These are phyloP conservation scores for Nicotiana attenuata DNA, from an alignment of 257 asterid genomes.

Conservation along the genomic window DNA sequence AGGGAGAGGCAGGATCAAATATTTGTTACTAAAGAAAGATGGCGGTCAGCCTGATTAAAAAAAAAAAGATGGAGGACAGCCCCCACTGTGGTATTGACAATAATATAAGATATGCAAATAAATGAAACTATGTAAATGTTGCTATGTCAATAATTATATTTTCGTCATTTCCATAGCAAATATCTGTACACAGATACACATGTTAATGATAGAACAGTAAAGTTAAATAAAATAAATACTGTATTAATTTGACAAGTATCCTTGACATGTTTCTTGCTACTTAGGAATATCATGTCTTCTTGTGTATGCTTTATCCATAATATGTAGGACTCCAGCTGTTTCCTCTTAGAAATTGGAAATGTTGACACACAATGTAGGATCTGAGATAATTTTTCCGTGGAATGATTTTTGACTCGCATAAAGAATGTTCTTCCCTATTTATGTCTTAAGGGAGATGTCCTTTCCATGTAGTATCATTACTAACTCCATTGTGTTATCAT, in stretches of 20 bases:
- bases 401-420: neutral
- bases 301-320: neutral
- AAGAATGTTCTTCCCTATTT: too few species aligned
- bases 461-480: neutral
- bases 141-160: neutral
- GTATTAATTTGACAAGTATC: neutral
- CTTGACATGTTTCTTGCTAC: neutral
- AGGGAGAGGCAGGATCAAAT: neutral
- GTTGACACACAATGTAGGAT: neutral
- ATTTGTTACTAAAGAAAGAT: neutral
- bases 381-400: neutral
- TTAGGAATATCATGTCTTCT: neutral
- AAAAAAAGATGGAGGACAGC: too few species aligned
- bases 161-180: neutral
- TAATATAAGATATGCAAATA: neutral
- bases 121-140: neutral
- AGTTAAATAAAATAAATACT: neutral
- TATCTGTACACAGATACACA: neutral
- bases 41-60: too few species aligned
- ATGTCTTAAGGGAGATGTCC: too few species aligned
- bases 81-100: neutral
- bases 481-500: neutral
- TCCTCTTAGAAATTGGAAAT: neutral
- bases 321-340: neutral
- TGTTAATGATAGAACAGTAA: neutral